These are phyloP conservation scores for Setaria viridis DNA, from an alignment of 202 grass and related monocot species.

Conservation along the genomic window DNA sequence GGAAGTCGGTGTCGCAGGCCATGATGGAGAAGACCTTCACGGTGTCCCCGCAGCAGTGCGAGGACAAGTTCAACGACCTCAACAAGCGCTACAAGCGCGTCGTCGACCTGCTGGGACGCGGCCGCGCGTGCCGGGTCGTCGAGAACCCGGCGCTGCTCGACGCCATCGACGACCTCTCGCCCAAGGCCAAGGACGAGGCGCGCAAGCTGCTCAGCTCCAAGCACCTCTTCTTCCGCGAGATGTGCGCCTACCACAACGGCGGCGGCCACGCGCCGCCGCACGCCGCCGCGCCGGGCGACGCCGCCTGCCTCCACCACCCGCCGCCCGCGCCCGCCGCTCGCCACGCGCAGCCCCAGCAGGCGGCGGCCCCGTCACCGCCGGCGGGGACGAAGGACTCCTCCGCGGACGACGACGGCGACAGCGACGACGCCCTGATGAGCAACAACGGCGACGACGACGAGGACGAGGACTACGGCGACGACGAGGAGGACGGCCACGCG, in stretches of 20 bases:
- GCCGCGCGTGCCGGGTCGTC: conserved; percentile 74
- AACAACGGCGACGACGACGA: conserved; percentile 40
- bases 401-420: conserved; percentile 47
- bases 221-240: conserved; percentile 94
- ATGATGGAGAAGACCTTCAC: conserved; percentile 73
- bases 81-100: conserved; percentile 96
- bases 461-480: conserved; percentile 39
- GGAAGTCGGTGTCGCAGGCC: conserved; percentile 77
- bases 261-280: conserved; percentile 22
- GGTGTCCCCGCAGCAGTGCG: conserved; percentile 94
- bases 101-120: conserved; percentile 76
- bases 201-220: conserved; percentile 90
- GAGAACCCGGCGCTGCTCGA: conserved; percentile 76
- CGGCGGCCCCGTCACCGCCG: conserved; percentile 16
- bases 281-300: not conserved
- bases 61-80: conserved; percentile 96
- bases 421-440: conserved; percentile 43
- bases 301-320: conserved; percentile 60
- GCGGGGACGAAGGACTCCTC: conserved; percentile 48
- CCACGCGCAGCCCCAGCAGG: not conserved
- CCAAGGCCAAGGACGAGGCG: conserved; percentile 77
- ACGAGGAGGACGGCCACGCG: conserved; percentile 39
- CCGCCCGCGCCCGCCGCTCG: conserved; percentile 10
- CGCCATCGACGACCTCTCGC: conserved; percentile 61
- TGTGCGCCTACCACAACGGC: conserved; percentile 87